Conservation (phyloP, 768 basidiomycete species). For the Boletus insuetus region DNA sequence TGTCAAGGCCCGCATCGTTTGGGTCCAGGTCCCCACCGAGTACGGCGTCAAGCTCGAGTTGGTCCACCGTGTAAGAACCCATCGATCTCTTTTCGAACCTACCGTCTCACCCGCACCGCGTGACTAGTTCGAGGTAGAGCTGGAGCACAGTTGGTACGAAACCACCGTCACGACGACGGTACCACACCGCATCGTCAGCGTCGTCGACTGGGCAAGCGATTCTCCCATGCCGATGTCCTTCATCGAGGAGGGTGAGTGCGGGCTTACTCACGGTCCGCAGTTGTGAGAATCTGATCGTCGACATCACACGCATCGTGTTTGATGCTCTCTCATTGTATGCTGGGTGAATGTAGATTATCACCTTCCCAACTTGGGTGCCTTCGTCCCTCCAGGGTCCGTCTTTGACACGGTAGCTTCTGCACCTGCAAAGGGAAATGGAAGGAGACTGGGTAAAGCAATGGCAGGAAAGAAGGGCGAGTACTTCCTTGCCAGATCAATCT, state of each 20-base stretch:
- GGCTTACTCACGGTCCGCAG: neutral
- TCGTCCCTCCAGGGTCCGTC: conserved; percentile 19
- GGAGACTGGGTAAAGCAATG: conserved; percentile 14
- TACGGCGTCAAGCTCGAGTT: conserved; percentile 63
- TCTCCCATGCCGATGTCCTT: conserved; percentile 42
- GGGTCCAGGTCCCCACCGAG: conserved; percentile 74
- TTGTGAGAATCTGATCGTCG: conserved; percentile 5
- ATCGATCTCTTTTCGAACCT: neutral
- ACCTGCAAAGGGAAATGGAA: neutral
- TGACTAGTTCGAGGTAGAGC: conserved; percentile 80
- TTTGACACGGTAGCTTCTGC: conserved; percentile 16
- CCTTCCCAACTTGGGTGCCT: conserved; percentile 27
- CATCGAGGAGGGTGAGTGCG: conserved; percentile 15
- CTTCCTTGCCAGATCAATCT: neutral
- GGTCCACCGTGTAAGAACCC: conserved; percentile 47
- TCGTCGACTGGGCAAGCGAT: conserved; percentile 94
- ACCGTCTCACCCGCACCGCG: neutral
- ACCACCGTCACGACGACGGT: conserved; percentile 69
- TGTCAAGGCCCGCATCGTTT: conserved; percentile 77
- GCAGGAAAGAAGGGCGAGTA: conserved; percentile 14
- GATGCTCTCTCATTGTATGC: neutral
- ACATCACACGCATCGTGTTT: neutral
- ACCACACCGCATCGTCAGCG: conserved; percentile 81
- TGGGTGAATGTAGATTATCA: conserved; percentile 6
- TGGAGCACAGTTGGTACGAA: conserved; percentile 97